phyloP scores from a whole-genome alignment of 192 early-diverging fungal genomes.

The Backusella circina region DNA sequence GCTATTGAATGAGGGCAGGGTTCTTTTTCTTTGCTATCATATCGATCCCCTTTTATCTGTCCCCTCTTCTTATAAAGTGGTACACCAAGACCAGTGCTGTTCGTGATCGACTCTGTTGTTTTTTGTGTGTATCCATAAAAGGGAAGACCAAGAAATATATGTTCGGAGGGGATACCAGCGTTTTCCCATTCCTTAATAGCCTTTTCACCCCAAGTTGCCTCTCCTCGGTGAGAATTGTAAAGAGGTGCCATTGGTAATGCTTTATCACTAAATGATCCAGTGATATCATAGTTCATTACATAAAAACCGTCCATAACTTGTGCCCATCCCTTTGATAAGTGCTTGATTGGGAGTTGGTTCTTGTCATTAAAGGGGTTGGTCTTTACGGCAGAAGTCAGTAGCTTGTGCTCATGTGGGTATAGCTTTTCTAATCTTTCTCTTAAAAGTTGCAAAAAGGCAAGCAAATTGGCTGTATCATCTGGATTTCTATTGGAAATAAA shows the following conservation, averaged over 20 bases:
- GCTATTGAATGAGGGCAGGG: slow-evolving; percentile 19
- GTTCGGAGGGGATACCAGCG: slow-evolving; percentile 32
- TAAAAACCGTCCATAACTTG: neutral
- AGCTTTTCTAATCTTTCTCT: neutral
- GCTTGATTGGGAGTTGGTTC: neutral
- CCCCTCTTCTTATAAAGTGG: neutral
- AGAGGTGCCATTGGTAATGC: neutral
- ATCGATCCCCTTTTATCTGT: slow-evolving; percentile 32
- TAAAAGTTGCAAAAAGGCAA: neutral
- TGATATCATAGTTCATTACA: neutral
- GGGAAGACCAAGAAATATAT: slow-evolving; percentile 36
- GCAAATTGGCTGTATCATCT: neutral
- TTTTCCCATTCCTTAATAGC: slow-evolving; percentile 12
- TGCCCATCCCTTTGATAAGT: neutral
- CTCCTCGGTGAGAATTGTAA: neutral
- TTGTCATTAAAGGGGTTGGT: neutral
- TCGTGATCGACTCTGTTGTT: neutral
- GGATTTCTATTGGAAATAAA: neutral
- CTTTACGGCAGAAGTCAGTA: neutral
- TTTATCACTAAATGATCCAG: neutral
- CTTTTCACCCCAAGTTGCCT: neutral
- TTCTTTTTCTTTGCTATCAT: slow-evolving; percentile 19
- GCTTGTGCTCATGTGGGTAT: neutral
- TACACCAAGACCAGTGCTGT: neutral
- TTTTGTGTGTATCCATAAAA: slow-evolving; percentile 38